Evolutionary conservation across 768 basidiomycete species (phyloP).

Genomic region (Tephrocybe sp.): DNA sequence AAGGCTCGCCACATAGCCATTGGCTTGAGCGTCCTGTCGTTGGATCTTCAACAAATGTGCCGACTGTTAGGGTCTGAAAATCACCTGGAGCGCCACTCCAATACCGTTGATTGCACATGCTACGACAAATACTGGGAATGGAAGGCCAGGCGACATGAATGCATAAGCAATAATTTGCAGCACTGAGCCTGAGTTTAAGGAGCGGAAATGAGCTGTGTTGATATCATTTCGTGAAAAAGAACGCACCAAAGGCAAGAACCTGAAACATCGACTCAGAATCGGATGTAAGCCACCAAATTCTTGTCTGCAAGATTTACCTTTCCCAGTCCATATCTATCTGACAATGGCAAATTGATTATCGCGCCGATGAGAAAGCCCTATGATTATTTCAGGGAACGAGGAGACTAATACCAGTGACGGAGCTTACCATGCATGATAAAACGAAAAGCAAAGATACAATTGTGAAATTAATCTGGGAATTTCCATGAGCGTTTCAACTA

Average conservation of each 20-base stretch:
- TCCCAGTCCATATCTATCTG: constrained; percentile 29
- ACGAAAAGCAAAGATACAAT: constrained; percentile 45
- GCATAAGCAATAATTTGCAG: constrained; percentile 44
- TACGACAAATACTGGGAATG: constrained; percentile 53
- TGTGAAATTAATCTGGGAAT: constrained; percentile 30
- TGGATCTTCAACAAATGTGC: background rate
- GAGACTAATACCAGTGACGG: background rate
- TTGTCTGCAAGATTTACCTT: constrained; percentile 23
- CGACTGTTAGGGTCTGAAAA: background rate
- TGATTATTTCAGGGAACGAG: background rate
- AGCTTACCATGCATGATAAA: constrained; percentile 31
- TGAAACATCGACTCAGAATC: constrained; percentile 5
- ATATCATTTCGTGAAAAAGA: too few relatives aligned
- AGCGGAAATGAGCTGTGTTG: too few relatives aligned
- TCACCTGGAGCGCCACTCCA: constrained; percentile 34
- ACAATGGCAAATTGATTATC: constrained; percentile 28
- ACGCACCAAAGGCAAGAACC: constrained; percentile 25
- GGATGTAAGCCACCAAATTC: too few relatives aligned
- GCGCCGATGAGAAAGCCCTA: constrained; percentile 32
- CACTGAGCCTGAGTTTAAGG: constrained; percentile 32
- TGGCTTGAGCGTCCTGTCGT: constrained; percentile 66
- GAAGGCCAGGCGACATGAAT: constrained; percentile 46
- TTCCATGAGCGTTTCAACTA: constrained; percentile 7
- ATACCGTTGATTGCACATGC: constrained; percentile 29
- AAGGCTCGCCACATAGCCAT: constrained; percentile 64